These are phyloP conservation scores for Glycine latifolia DNA, from an alignment of 306 rosid species.

Conservation along the genomic window DNA sequence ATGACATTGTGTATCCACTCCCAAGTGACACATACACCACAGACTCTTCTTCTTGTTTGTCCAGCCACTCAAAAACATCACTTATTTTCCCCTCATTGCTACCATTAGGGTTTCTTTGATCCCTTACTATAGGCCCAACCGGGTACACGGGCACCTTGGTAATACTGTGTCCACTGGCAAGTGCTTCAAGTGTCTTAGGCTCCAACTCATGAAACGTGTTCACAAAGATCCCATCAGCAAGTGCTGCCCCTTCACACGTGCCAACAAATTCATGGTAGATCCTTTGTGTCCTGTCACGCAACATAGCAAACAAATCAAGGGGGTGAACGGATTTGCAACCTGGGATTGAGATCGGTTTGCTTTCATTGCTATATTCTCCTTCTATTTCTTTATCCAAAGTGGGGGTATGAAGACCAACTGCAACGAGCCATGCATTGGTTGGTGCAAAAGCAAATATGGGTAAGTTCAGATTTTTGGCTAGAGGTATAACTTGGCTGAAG, in stretches of 20 bases:
- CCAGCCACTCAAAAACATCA: slow-evolving; percentile 29
- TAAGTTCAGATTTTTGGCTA: neutral
- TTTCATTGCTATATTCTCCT: neutral
- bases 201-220: slow-evolving; percentile 33
- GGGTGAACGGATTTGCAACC: slow-evolving; percentile 27
- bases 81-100: neutral
- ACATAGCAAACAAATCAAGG: neutral
- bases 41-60: slow-evolving; percentile 28
- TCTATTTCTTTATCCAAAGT: neutral
- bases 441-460: neutral
- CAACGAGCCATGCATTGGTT: slow-evolving; percentile 16
- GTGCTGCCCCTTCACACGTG: neutral
- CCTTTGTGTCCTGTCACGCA: neutral
- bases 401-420: neutral
- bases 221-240: slow-evolving; percentile 15
- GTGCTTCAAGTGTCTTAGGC: slow-evolving; percentile 25
- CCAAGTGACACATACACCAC: slow-evolving; percentile 32
- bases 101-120: neutral
- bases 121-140: slow-evolving; percentile 26
- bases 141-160: slow-evolving; percentile 27
- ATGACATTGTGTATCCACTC: slow-evolving; percentile 27
- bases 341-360: neutral
- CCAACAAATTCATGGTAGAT: slow-evolving; percentile 2
- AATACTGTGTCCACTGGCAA: neutral
- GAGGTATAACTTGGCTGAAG: neutral